Evolutionary conservation across 306 rosid species (phyloP), one percentile per base, ranked within the genome.

Genomic region (Geum urbanum): DNA sequence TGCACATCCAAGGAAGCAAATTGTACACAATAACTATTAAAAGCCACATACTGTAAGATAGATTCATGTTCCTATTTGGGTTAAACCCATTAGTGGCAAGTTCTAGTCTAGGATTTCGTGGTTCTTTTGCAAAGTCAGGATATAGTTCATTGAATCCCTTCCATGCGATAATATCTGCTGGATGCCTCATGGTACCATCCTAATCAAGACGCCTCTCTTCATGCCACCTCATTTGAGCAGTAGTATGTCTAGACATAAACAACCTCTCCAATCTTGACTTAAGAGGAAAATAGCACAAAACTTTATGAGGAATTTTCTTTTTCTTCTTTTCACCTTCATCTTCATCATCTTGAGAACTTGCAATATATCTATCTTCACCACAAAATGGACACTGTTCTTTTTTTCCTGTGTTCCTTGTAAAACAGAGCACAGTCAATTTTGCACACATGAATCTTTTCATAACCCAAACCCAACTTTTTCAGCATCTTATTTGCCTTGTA

Each of bases 381-480:
- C 72, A 67, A 10, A 4, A 3, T 3, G 72, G 61, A 35, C 72
- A 67, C 2, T 14, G 35, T 2, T 14, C n/a, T 13, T 43, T 0
- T 32, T 24, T 32, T 19, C 32, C n/a, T n/a, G 35, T 49, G 19
- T 5, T 18, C 72, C 20, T 67, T 67, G 47, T 53, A 67, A 50
- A 67, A 50, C 7, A 67, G 8, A 12, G 11, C 22, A 49, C 59
- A 67, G 6, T 67, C 72, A 18, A 50, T 7, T 46, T 51, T 35
- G 7, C 72, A 66, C 2, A 53, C 48, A 6, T 67, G 32, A 2
- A 67, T 67, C 16, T 32, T 27, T 19, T 67, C 32, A 27, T 67
- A 67, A 9, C 72, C 72, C 14, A 50, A n/a, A 19, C 72, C 72
- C 15, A 67, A 35, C 1, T 37, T 53, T 32, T 35, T 40, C 24